Evolutionary conservation across 225 moss, liverwort and hornwort species (phyloP).

Genomic region (Takakia lepidozioides): DNA sequence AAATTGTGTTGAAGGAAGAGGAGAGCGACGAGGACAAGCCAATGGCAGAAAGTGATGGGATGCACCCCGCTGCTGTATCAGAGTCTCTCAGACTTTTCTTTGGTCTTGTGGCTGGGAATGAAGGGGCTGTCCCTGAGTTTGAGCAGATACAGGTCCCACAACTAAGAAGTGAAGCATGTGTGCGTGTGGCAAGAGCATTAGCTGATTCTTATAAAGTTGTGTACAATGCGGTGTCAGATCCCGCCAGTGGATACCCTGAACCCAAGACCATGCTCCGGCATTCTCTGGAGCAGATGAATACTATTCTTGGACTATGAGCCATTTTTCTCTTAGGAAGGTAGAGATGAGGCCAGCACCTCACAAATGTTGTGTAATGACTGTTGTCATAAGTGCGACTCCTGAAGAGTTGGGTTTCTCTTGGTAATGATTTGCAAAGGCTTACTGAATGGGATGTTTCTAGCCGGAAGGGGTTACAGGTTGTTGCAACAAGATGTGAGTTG

Average conservation of each 20-base stretch:
- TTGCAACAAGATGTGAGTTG: no score
- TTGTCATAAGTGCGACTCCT: no score
- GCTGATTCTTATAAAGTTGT: conserved; percentile 82
- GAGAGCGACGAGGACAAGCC: conserved; percentile 75
- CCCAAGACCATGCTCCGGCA: conserved; percentile 84
- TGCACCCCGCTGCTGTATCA: conserved; percentile 69
- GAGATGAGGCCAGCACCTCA: no score
- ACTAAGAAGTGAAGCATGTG: conserved; percentile 85
- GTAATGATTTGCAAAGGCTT: no score
- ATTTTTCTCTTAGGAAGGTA: no score
- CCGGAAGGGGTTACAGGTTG: no score
- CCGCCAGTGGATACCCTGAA: conserved; percentile 74
- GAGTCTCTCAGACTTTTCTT: conserved; percentile 76
- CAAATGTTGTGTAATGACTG: no score
- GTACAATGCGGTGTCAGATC: conserved; percentile 70
- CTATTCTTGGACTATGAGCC: conserved; percentile 79
- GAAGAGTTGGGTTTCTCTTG: no score
- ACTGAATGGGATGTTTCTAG: no score
- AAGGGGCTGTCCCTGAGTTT: conserved; percentile 88
- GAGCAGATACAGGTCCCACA: conserved; percentile 91
- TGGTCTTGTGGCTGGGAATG: conserved; percentile 69
- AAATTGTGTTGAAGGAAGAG: conserved; percentile 81
- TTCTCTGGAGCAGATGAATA: conserved; percentile 87
- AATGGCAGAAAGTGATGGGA: conserved; percentile 70
- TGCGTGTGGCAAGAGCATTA: conserved; percentile 72